Evolutionary conservation across 2,329 filamentous ascomycete genomes (phyloP), one percentile per base, ranked within the genome.

Genomic region (Aspergillus pseudotamarii): DNA sequence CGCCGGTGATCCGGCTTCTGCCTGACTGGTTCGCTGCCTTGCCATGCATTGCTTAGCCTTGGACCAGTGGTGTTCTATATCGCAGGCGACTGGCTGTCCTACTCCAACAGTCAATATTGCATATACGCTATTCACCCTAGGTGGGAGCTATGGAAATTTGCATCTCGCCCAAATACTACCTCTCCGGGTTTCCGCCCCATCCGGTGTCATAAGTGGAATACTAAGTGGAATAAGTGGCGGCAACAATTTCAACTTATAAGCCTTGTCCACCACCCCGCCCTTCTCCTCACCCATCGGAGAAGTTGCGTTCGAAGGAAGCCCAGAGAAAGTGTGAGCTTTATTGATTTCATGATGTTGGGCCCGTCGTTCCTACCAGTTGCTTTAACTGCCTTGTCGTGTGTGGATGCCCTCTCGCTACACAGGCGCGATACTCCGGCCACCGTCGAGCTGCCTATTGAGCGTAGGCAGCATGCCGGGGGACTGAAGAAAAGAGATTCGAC

Each of bases 351-450:
- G 2, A 55, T 55, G 51, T 30, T 8, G 51, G 32, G 51, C 34
- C 8, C 21, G 11, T 36, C 51, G 8, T 6, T 55, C 16, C 32
- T 55, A 6, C 21, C 51, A 26, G 12, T 55, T 34, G 51, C 51
- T 38, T 38, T 55, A 41, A 19, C 51, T 1, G 32, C n/a, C 32
- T 38, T 55, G 32, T 36, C 51, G 0, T 36, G n/a, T 26, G 51
- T 36, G 51, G 21, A 55, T 2, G 59, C 56, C 10, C 41, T 64
- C 21, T 54, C 55, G 28, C 57, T 66, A n/a, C 61, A 66, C 34
- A 56, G 62, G 23, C 63, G 65, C 38, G 61, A 64, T 30, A 30
- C 48, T 6, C 65, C 65, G 21, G 61, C 58, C 6, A 57, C 59
- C 21, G 36, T 66, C 23, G 59, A 59, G 21, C 58, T 66, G 34